Evolutionary conservation across 75 land plant genomes (phyloP), one percentile per base, ranked within the genome.

Genomic region (Pinus taeda): DNA sequence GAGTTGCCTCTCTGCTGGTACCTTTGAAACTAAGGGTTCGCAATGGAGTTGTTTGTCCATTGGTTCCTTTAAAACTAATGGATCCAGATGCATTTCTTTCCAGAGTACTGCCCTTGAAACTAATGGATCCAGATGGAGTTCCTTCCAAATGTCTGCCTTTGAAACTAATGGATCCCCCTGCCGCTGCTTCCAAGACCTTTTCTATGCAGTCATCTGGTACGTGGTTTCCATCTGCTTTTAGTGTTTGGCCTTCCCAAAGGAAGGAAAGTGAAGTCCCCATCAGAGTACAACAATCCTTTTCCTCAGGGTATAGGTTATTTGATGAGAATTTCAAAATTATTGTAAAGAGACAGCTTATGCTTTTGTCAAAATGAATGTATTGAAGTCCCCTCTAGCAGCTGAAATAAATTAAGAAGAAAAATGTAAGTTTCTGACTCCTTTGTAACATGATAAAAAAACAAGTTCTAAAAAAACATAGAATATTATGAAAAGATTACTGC

Each of bases 31-130:
- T 73, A 29, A 15, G 53, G 37, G 74, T 49, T 13, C 74, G 57
- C 57, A 57, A 49, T 12, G 24, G 20, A 55, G 15, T 64, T 29
- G 4, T 42, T 62, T 76, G 58, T 18, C 15, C 65, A 14, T 77
- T 74, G 0, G 57, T 76, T 12, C 73, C 61, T 3, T 58, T 67
- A 55, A 78, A 79, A 63, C 80, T 77, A 17, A 56, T 62, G 42
- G 79, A 79, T 67, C 79, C 73, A 45, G 67, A 74, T 57, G 8
- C 20, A 17, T 15, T 64, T 57, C 4, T 42, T 57, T 76, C 62
- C 33, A 21, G 58, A 21, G 59, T 72, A 13, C 69, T 76, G n/a
- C 66, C 61, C 2, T 71, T 67, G 36, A 81, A 79, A 69, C 82
- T 80, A 17, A 59, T 53, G 39, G 77, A 79, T 74, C 79, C 67